These are phyloP conservation scores for Trichoderma koningii DNA, from an alignment of 2,329 filamentous ascomycete species.

Conservation along the genomic window DNA sequence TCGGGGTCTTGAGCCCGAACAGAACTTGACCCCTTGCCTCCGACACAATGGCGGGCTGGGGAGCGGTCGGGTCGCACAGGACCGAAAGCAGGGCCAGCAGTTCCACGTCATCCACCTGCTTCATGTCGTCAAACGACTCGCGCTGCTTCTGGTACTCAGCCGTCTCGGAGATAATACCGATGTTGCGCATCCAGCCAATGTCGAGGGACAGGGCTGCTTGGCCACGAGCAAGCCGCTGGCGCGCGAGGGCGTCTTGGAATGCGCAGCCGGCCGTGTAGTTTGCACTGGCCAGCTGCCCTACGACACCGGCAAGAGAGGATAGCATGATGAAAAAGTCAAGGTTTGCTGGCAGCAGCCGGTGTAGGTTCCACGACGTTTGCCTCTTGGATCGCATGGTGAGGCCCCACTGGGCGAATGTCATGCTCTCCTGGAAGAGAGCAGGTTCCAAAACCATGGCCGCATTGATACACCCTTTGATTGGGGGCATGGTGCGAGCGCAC, in stretches of 20 bases:
- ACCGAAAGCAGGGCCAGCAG: background rate
- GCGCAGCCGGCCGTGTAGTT: conserved; percentile 45
- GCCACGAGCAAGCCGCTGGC: conserved; percentile 24
- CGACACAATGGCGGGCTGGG: background rate
- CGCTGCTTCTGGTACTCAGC: conserved; percentile 9
- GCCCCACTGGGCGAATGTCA: conserved; percentile 34
- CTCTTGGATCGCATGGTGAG: conserved; percentile 40
- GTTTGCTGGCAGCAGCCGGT: conserved; percentile 27
- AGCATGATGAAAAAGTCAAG: conserved; percentile 45
- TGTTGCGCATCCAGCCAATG: conserved; percentile 31
- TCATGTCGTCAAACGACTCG: background rate
- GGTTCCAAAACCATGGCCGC: conserved; percentile 40
- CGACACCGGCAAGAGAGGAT: conserved; percentile 41
- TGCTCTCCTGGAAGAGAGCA: conserved; percentile 35
- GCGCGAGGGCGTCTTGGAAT: conserved; percentile 37
- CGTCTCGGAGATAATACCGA: conserved; percentile 35
- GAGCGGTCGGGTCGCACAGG: conserved; percentile 6
- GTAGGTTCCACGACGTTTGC: conserved; percentile 37
- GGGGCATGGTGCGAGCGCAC: conserved; percentile 28
- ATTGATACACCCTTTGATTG: conserved; percentile 36
- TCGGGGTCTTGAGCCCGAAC: background rate
- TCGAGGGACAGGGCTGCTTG: conserved; percentile 26
- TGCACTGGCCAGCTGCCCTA: conserved; percentile 40
- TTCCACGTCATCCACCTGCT: conserved; percentile 8
- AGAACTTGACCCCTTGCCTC: conserved; percentile 5